Percentiles rank a stretch among this genome's conserved stretches.
phyloP scores from a whole-genome alignment of 1,284 basidiomycete genomes.

The Apiotrichum laibachii region DNA sequence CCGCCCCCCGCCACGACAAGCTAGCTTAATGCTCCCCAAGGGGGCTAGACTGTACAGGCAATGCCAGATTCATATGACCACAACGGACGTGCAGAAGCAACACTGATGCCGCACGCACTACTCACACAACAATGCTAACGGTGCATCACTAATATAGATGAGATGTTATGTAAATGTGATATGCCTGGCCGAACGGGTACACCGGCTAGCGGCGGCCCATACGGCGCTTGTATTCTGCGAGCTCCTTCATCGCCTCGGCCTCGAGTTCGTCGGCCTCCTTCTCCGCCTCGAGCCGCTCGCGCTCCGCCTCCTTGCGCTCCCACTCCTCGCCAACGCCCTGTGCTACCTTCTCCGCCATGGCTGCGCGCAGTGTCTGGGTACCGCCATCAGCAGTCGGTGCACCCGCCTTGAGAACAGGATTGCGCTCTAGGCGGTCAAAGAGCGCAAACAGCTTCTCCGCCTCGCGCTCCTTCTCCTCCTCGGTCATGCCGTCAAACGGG shows the following conservation, averaged over 20 bases:
- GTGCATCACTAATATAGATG: background rate
- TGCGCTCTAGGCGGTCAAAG: slow-evolving; percentile 80
- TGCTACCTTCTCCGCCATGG: slow-evolving; percentile 69
- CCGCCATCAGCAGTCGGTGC: slow-evolving; percentile 30
- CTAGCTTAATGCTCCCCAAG: background rate
- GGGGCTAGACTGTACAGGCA: slow-evolving; percentile 1
- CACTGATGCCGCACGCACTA: background rate
- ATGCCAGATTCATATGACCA: background rate
- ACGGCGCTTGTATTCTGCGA: slow-evolving; percentile 39
- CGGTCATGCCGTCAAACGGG: slow-evolving; percentile 64
- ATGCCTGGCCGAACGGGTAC: background rate
- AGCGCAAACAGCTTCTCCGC: slow-evolving; percentile 84
- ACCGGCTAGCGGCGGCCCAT: slow-evolving; percentile 17
- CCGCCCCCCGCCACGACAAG: background rate
- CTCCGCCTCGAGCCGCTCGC: slow-evolving; percentile 34
- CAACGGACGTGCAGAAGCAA: no score
- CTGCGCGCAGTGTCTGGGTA: slow-evolving; percentile 45
- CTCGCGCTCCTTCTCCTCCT: slow-evolving; percentile 87
- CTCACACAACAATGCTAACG: background rate
- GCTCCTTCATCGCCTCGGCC: slow-evolving; percentile 40
- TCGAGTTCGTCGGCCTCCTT: slow-evolving; percentile 40
- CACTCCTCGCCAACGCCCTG: slow-evolving; percentile 54
- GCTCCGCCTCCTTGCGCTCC: slow-evolving; percentile 29
- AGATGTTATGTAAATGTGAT: background rate
- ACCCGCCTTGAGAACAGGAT: slow-evolving; percentile 49